Evolutionary conservation across 768 basidiomycete genomes (phyloP).

Genomic region (Tricholoma bakamatsutake): DNA sequence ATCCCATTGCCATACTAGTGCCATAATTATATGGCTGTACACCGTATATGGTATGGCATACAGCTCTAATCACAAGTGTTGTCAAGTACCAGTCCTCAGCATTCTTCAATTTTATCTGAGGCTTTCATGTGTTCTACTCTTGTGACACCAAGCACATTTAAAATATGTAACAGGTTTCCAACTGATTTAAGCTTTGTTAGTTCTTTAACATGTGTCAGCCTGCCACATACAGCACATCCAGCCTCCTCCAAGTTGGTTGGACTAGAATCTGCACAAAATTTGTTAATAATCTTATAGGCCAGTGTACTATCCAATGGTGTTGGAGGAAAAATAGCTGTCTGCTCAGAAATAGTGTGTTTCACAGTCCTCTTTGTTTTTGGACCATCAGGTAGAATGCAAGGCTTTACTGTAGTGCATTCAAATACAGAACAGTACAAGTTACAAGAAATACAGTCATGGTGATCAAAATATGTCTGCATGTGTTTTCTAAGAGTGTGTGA

Average conservation of each 20-base stretch:
- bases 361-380: no score
- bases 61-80: conserved; percentile 17
- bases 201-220: no score
- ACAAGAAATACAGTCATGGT: conserved; percentile 1
- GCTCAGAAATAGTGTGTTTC: not conserved
- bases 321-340: not conserved
- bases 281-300: not conserved
- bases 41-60: no score
- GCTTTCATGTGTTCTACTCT: conserved; percentile 4
- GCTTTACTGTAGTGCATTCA: not conserved
- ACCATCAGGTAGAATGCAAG: no score
- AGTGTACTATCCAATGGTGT: not conserved
- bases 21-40: no score
- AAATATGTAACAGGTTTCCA: not conserved
- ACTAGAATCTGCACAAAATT: conserved; percentile 3
- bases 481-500: not conserved
- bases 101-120: conserved; percentile 31
- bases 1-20: no score
- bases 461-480: not conserved
- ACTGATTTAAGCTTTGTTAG: not conserved
- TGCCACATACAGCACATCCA: no score
- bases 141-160: not conserved
- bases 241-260: no score
- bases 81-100: conserved; percentile 22
- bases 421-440: not conserved